phyloP scores from a whole-genome alignment of 1,284 basidiomycete genomes.

The Papiliotrema nemorosa region DNA sequence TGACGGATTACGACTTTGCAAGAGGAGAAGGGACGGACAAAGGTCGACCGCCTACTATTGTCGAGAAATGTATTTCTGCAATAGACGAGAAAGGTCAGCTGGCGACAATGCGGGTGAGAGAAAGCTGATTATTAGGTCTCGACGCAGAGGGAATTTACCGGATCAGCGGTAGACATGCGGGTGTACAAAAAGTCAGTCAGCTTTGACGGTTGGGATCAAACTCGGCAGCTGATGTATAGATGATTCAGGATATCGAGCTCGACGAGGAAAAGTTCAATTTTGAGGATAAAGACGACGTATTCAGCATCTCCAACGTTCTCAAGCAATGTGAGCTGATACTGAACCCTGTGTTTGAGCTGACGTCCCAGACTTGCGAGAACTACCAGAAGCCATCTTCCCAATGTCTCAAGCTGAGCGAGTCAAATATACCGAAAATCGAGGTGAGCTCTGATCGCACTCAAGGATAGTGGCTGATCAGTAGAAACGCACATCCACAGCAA shows the following conservation, averaged over 20 bases:
- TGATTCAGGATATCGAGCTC: constrained; percentile 84
- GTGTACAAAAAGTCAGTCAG: constrained; percentile 67
- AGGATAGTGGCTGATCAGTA: constrained; percentile 28
- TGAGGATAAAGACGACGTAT: constrained; percentile 73
- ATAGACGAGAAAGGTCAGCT: constrained; percentile 62
- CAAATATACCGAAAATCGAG: constrained; percentile 72
- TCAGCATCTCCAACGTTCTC: constrained; percentile 82
- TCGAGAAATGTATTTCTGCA: constrained; percentile 78
- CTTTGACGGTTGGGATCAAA: background rate
- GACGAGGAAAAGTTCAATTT: constrained; percentile 85
- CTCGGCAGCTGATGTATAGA: constrained; percentile 49
- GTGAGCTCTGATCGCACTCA: constrained; percentile 49
- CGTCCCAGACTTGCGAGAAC: constrained; percentile 63
- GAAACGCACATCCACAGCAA: constrained; percentile 68
- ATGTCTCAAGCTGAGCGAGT: constrained; percentile 78
- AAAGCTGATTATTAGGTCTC: constrained; percentile 53
- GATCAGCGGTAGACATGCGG: constrained; percentile 68
- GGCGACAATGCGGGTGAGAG: background rate
- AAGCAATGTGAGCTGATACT: constrained; percentile 59
- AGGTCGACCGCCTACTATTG: constrained; percentile 67
- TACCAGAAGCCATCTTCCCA: constrained; percentile 89
- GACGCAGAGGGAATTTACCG: constrained; percentile 70
- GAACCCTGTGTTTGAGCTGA: no score
- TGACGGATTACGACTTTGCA: constrained; percentile 88
- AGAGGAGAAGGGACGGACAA: constrained; percentile 66